Evolutionary conservation across 2,329 filamentous ascomycete species (phyloP).

Genomic region (Arthrobotrys musiformis): DNA sequence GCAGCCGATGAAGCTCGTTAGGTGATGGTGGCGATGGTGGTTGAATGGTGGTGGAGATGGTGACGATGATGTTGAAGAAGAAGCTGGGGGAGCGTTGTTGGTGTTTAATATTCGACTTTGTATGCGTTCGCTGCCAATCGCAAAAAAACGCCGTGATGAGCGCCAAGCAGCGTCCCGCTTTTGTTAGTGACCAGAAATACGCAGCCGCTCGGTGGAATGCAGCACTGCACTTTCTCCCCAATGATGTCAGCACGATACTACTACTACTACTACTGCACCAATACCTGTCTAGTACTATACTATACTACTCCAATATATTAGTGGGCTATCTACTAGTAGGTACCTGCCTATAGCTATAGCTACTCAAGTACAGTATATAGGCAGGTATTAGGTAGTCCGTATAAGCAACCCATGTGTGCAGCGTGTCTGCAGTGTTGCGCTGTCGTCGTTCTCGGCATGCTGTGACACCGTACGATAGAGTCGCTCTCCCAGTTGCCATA

Average conservation of each 20-base stretch:
- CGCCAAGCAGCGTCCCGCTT: constrained; percentile 50
- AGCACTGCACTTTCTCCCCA: not conserved
- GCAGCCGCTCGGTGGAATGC: not conserved
- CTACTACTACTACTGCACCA: too few species aligned
- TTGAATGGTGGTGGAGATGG: not conserved
- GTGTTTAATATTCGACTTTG: constrained; percentile 21
- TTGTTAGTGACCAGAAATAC: constrained; percentile 3
- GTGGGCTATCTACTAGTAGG: too few species aligned
- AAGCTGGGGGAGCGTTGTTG: constrained; percentile 8
- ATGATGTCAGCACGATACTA: constrained; percentile 22
- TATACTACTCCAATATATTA: too few species aligned
- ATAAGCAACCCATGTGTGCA: too few species aligned
- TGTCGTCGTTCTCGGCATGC: too few species aligned
- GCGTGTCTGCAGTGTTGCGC: too few species aligned
- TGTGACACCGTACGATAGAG: too few species aligned
- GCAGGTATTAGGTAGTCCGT: too few species aligned
- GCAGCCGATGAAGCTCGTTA: not conserved
- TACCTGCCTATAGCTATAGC: too few species aligned
- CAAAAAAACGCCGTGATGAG: constrained; percentile 36
- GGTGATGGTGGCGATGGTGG: not conserved
- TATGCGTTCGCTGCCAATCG: not conserved
- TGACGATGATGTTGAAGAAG: constrained; percentile 6
- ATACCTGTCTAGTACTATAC: too few species aligned
- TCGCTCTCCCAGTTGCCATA: not conserved
- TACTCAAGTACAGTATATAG: too few species aligned